These are phyloP conservation scores for Brassica nigra DNA, from an alignment of 345 rosid genomes.

Conservation along the genomic window DNA sequence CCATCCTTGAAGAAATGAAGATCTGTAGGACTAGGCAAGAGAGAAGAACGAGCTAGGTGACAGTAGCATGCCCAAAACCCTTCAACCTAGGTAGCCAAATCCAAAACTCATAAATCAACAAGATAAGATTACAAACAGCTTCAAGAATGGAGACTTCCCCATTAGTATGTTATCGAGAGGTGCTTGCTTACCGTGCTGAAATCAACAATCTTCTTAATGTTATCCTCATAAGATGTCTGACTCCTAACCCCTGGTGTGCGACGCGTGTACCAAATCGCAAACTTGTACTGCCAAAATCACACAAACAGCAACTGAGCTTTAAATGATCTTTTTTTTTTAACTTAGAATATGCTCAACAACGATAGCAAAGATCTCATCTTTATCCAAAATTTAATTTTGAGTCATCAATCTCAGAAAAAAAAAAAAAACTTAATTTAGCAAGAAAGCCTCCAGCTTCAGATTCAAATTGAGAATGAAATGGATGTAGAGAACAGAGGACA, in stretches of 20 bases:
- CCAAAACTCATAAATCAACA: neutral
- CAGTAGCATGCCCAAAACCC: neutral
- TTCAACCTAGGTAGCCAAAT: neutral
- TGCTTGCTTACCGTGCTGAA: constrained; percentile 88
- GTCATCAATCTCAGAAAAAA: neutral
- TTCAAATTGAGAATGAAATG: neutral
- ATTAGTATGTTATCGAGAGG: constrained; percentile 24
- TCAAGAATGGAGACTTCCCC: neutral
- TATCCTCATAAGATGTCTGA: constrained; percentile 92
- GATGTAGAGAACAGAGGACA: neutral
- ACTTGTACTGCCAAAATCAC: constrained; percentile 59
- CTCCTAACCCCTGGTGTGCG: constrained; percentile 86
- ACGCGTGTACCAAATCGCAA: constrained; percentile 94
- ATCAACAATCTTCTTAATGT: constrained; percentile 88
- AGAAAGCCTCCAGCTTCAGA: neutral
- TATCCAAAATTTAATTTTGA: neutral
- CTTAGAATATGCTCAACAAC: neutral
- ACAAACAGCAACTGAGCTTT: too few relatives aligned
- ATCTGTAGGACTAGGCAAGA: neutral
- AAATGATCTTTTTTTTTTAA: neutral
- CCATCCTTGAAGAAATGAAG: neutral
- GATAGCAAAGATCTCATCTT: constrained; percentile 4
- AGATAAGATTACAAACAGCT: neutral
- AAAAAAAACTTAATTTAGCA: too few relatives aligned
- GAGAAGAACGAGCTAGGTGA: neutral